Percentiles rank a stretch among this genome's conserved stretches.
These are phyloP conservation scores for Xylaria sp. DNA, from an alignment of 2,329 filamentous ascomycete species.

Conservation along the genomic window DNA sequence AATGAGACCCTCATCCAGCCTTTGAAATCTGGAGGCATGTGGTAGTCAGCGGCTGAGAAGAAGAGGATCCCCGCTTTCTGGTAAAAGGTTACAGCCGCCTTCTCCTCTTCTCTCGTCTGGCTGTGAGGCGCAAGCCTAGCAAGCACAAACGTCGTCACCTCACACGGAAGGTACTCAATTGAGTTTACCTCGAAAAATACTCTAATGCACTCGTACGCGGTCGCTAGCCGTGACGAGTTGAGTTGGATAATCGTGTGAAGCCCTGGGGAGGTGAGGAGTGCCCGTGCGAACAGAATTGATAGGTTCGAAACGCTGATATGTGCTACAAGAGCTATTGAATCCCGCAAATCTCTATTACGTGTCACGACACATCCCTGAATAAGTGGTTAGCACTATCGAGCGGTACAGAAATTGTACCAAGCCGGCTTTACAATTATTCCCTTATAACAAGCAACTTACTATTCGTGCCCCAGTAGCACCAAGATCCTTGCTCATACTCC, in stretches of 20 bases:
- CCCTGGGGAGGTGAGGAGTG: slow-evolving; percentile 10
- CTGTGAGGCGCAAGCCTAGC: slow-evolving; percentile 9
- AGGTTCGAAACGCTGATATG: slow-evolving; percentile 24
- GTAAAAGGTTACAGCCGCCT: slow-evolving; percentile 17
- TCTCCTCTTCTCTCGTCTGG: slow-evolving; percentile 18
- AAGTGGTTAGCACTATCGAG: background rate
- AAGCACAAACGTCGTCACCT: slow-evolving; percentile 17
- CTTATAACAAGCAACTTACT: background rate
- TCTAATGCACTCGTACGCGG: background rate
- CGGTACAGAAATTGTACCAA: no score
- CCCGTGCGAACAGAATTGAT: slow-evolving; percentile 19
- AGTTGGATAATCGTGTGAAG: slow-evolving; percentile 20
- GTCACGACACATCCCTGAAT: slow-evolving; percentile 18
- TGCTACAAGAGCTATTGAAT: slow-evolving; percentile 15
- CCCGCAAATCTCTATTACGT: slow-evolving; percentile 18
- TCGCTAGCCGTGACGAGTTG: slow-evolving; percentile 8
- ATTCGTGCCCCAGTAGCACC: slow-evolving; percentile 20
- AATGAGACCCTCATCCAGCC: slow-evolving; percentile 27
- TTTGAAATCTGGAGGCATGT: slow-evolving; percentile 21
- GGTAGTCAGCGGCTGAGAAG: slow-evolving; percentile 15
- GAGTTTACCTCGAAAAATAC: slow-evolving; percentile 11
- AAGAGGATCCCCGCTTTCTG: slow-evolving; percentile 20
- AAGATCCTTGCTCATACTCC: slow-evolving; percentile 17
- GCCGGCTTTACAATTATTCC: no score
- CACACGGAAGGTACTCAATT: slow-evolving; percentile 20